phyloP scores from a whole-genome alignment of 2,329 filamentous ascomycete genomes.

The Exophiala spinifera region DNA sequence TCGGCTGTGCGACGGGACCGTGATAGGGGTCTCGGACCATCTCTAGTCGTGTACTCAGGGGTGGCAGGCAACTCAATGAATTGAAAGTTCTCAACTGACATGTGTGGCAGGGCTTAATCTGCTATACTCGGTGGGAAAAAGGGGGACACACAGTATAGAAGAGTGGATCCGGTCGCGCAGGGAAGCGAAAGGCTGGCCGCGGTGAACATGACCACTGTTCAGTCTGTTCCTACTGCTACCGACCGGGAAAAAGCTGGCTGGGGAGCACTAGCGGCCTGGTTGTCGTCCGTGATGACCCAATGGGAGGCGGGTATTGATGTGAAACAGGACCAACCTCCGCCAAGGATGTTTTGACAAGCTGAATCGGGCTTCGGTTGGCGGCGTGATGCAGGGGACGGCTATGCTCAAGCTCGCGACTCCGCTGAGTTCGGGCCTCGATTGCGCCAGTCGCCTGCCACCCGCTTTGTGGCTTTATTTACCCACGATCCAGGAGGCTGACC shows the following conservation, averaged over 20 bases:
- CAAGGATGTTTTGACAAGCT: constrained; percentile 13
- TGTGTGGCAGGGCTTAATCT: constrained; percentile 5
- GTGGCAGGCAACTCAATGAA: constrained; percentile 16
- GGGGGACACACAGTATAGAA: constrained; percentile 3
- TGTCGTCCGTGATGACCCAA: constrained; percentile 5
- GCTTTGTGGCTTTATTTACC: not conserved
- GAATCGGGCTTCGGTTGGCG: constrained; percentile 15
- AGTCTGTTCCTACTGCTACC: not conserved
- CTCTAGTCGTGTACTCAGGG: constrained; percentile 13
- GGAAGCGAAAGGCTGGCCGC: constrained; percentile 14
- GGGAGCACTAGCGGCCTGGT: constrained; percentile 4
- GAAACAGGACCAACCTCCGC: constrained; percentile 17
- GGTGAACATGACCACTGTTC: constrained; percentile 1
- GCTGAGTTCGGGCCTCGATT: not conserved
- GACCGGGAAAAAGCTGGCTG: constrained; percentile 9
- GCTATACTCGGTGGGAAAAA: constrained; percentile 15
- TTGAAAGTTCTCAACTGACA: not conserved
- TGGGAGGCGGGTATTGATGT: constrained; percentile 13
- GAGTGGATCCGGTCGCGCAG: not conserved
- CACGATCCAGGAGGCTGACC: constrained; percentile 17
- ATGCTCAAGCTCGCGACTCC: not conserved
- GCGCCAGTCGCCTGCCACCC: not conserved
- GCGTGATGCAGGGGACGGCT: constrained; percentile 9
- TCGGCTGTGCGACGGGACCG: constrained; percentile 9
- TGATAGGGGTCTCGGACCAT: not conserved